phyloP scores from a whole-genome alignment of 1,284 basidiomycete species.

The Agaricales sp. region DNA sequence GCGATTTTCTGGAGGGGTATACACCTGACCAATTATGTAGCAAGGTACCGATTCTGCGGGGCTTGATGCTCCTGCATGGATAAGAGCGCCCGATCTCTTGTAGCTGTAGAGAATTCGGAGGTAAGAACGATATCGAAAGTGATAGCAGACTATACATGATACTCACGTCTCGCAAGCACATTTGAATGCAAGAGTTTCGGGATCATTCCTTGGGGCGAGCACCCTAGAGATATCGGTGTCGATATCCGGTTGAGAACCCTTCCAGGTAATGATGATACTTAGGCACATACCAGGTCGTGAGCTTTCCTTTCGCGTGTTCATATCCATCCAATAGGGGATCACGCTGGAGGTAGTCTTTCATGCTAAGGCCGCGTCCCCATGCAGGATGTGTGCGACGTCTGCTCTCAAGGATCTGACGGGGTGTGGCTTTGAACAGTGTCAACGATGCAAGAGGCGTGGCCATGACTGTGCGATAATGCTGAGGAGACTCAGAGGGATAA shows the following conservation, averaged over 20 bases:
- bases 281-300: conserved; percentile 29
- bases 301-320: conserved; percentile 26
- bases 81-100: no score
- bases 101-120: no score
- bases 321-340: conserved; percentile 22
- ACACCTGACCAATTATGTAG: conserved; percentile 34
- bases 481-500: no score
- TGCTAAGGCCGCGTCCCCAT: conserved; percentile 24
- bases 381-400: conserved; percentile 21
- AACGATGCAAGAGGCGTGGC: conserved; percentile 4
- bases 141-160: not conserved
- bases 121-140: no score
- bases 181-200: conserved; percentile 28
- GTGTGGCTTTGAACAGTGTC: conserved; percentile 18
- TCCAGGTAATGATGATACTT: no score
- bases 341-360: conserved; percentile 25
- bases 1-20: conserved; percentile 28
- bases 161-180: conserved; percentile 36
- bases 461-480: no score
- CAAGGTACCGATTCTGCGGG: no score
- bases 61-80: no score
- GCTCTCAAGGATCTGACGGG: conserved; percentile 22
- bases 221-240: no score
- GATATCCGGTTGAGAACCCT: no score
- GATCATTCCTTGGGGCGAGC: conserved; percentile 27